Percentiles rank a stretch among this genome's conserved stretches.
These are phyloP conservation scores for Kodamaea sagamina DNA, from an alignment of 805 yeast species.

Conservation along the genomic window DNA sequence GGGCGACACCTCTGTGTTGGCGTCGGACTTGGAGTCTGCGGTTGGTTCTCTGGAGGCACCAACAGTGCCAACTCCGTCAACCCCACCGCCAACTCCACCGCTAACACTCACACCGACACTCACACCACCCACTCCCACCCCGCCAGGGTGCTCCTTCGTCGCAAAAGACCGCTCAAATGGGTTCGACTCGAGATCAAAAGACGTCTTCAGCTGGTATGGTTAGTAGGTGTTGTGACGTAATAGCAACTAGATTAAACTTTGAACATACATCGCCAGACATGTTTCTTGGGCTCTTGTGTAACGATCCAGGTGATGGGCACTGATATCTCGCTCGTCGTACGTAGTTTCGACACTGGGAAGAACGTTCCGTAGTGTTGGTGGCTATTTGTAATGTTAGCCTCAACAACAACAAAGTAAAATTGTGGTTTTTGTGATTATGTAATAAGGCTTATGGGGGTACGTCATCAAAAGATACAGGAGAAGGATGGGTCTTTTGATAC, in stretches of 20 bases:
- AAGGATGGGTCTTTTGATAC: too few species aligned
- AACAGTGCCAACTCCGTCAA: too few species aligned
- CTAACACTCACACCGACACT: neutral
- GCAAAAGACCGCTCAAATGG: conserved; percentile 96
- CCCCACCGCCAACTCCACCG: neutral
- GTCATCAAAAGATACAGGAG: too few species aligned
- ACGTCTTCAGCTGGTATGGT: conserved; percentile 34
- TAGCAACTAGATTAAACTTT: conserved; percentile 1
- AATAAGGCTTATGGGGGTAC: too few species aligned
- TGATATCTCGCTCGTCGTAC: too few species aligned
- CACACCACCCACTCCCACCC: neutral
- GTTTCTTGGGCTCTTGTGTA: neutral
- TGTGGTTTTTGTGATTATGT: too few species aligned
- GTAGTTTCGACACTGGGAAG: too few species aligned
- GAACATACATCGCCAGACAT: conserved; percentile 18
- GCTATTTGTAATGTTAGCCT: too few species aligned
- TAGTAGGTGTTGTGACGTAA: conserved; percentile 25
- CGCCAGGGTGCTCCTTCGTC: conserved; percentile 41
- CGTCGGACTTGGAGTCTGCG: neutral
- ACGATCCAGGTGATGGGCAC: neutral
- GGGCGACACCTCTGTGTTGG: neutral
- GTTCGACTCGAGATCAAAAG: conserved; percentile 85
- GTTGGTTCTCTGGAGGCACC: neutral
- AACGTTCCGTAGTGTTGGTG: too few species aligned
- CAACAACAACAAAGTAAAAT: too few species aligned